phyloP scores from a whole-genome alignment of 2,329 filamentous ascomycete species.

The Claviceps spartinae region DNA sequence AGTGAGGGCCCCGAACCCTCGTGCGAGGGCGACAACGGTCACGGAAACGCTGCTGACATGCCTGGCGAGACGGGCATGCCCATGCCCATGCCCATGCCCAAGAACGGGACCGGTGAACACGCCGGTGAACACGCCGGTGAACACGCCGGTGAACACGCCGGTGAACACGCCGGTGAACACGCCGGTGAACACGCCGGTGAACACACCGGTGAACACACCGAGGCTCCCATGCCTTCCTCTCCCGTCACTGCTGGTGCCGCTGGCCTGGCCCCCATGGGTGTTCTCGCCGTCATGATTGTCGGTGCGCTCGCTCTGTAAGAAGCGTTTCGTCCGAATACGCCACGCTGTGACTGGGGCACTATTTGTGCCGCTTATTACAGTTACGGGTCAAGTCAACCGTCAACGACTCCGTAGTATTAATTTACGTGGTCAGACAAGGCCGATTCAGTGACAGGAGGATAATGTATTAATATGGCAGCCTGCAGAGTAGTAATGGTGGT shows the following conservation, averaged over 20 bases:
- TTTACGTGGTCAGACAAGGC: no score
- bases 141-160: no score
- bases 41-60: not conserved
- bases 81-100: not conserved
- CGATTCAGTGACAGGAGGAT: not conserved
- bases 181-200: no score
- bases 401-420: no score
- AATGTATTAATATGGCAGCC: not conserved
- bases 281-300: slow-evolving; percentile 19
- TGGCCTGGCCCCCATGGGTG: slow-evolving; percentile 18
- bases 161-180: no score
- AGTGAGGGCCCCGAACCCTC: not conserved
- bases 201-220: no score
- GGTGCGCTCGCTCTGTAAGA: slow-evolving; percentile 24
- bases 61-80: not conserved
- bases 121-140: no score
- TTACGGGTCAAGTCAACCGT: no score
- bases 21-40: not conserved
- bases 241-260: slow-evolving; percentile 17
- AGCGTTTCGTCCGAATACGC: not conserved
- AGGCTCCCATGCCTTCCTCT: slow-evolving; percentile 1
- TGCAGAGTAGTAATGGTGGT: not conserved
- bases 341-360: not conserved
- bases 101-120: slow-evolving; percentile 6
- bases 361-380: not conserved